Evolutionary conservation across 2,329 filamentous ascomycete species (phyloP), one percentile per base, ranked within the genome.

Genomic region (Arthrobotrys sinensis): DNA sequence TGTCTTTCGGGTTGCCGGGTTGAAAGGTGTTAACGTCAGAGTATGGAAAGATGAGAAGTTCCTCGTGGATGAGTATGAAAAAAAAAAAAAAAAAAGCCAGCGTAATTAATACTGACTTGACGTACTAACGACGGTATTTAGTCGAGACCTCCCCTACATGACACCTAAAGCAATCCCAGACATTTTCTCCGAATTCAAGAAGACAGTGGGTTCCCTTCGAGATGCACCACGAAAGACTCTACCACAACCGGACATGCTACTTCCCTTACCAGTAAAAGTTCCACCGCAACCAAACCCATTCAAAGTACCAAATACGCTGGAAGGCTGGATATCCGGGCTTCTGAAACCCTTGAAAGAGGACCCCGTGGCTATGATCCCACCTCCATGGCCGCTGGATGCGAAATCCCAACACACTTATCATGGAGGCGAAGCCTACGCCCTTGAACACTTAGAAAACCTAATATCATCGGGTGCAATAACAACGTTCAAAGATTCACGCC

Each of bases 41-140:
- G 75, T 90, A 0, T 94, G 90, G 89, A 83, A 84, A 0, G 92
- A 95, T 81, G 92, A 94, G 83, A 95, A 94, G 83, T 94, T 92
- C 81, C 90, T 90, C 76, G 87, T 94, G 63, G 91, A 94, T 81
- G 91, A 94, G 92, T 94, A 85, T 84, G 91, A 88, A 24, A 12
- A 6, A 3, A 14, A 19, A 53, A 40, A 91, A 88, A 24, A 12
- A 6, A 3, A 14, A 19, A 53, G 48, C 24, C 43, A 43, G 19
- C 43, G 32, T 57, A 40, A 19, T 70, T 14, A 1, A 24, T 40
- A 36, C 5, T 11, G 4, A 16, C 4, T n/a, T 38, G 43, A 62
- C 40, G 53, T 48, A 28, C 63, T 60, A 40, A 80, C 21, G 46
- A 43, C 11, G 5, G 34, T 60, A 8, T 43, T 21, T 67, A 94